Evolutionary conservation across 208 protist species (phyloP), one percentile per base, ranked within the genome.

Genomic region (Lotmaria passim): DNA sequence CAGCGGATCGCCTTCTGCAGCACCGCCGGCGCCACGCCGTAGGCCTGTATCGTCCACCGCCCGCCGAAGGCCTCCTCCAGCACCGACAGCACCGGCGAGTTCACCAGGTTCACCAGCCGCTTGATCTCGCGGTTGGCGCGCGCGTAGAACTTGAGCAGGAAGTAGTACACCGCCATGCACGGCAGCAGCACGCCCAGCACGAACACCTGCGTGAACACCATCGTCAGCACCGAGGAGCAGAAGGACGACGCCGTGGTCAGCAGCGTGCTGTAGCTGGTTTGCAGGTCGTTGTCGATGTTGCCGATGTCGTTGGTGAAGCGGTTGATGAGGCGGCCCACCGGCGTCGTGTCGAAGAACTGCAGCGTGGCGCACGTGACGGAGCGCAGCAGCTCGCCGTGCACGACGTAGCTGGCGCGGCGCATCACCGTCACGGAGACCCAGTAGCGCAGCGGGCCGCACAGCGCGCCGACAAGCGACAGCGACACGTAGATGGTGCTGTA

Each of bases 331-430:
- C 96, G 86, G 0, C 98, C 98, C 3, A 83, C 34, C 0, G 96
- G 97, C 0, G 91, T 98, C 3, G 78, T 81, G 69, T 99, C 95
- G 73, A 98, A 99, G 73, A 98, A 99, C 21, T 51, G 30, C 60
- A 97, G 89, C 2, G 80, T 86, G 0, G 81, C 79, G 12, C 41
- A 19, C 0, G 82, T 15, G 23, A 96, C 41, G 14, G 76, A 81
- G 2, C 48, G 31, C n/a, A 96, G 75, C 3, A 92, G 36, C 11
- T 59, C 38, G 0, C 48, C 41, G 71, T 95, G 89, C 1, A 96
- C 24, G 19, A 23, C 23, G 19, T 28, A 68, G 11, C 71, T 65
- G 11, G 69, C 85, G 17, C 30, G 47, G 7, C 81, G 81, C 23
- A 74, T 23, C 1, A 64, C 26, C 11, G 67, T 56, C 24, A 74